These are phyloP conservation scores for Aspergillus viridinutans DNA, from an alignment of 2,329 filamentous ascomycete genomes.

Conservation along the genomic window DNA sequence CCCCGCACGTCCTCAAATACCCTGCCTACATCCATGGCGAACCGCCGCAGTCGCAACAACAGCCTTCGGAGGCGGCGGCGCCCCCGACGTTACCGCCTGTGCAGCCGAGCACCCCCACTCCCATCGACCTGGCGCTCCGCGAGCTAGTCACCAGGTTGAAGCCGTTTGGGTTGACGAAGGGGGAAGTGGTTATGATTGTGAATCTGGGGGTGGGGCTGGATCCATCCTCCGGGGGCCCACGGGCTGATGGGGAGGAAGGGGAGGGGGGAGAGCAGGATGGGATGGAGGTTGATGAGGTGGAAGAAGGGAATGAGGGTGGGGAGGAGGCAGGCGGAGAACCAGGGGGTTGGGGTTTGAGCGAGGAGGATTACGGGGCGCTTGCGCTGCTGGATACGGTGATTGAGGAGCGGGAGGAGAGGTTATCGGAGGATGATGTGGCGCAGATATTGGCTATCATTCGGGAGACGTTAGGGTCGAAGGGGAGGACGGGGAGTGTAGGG, in stretches of 20 bases:
- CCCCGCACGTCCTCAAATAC: conserved; percentile 38
- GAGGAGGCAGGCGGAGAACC: conserved; percentile 7
- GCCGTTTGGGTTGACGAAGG: conserved; percentile 43
- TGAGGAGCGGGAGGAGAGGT: conserved; percentile 40
- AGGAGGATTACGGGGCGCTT: conserved; percentile 33
- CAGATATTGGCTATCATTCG: conserved; percentile 34
- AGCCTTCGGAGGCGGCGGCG: conserved; percentile 1
- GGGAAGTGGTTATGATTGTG: conserved; percentile 44
- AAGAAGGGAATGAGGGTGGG: conserved; percentile 3
- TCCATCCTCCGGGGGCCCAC: conserved; percentile 8
- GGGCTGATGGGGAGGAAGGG: conserved; percentile 11
- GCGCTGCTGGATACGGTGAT: conserved; percentile 39
- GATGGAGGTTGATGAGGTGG: conserved; percentile 7
- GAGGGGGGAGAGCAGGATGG: conserved; percentile 4
- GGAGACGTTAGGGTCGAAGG: conserved; percentile 24
- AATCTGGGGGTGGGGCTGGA: conserved; percentile 42
- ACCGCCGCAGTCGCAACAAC: not conserved
- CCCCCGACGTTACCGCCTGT: conserved; percentile 5
- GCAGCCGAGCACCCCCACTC: conserved; percentile 18
- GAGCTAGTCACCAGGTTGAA: conserved; percentile 33
- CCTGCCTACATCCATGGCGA: conserved; percentile 24
- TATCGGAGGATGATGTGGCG: conserved; percentile 35
- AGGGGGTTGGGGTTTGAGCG: conserved; percentile 21
- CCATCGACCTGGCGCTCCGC: conserved; percentile 37
- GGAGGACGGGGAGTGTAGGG: not conserved